Percentiles rank a stretch among this genome's conserved stretches.
Evolutionary conservation across 768 basidiomycete genomes (phyloP).

Genomic region (Erythrobasidium yunnanense): DNA sequence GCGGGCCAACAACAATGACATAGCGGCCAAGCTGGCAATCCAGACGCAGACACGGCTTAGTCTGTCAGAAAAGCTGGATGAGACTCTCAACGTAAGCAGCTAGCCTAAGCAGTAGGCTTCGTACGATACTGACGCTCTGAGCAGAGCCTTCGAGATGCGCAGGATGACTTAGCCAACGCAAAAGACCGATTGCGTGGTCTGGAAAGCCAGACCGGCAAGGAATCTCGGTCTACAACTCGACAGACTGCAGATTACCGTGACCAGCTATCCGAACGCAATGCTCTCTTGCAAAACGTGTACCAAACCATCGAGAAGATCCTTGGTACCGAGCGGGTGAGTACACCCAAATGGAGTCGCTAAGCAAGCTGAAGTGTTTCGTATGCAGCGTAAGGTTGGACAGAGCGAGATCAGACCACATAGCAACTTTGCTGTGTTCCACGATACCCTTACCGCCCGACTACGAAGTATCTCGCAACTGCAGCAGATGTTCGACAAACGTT

Average conservation of each 20-base stretch:
- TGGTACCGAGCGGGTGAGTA: slow-evolving; percentile 74
- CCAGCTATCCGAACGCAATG: slow-evolving; percentile 86
- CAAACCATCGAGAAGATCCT: slow-evolving; percentile 91
- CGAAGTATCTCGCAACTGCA: slow-evolving; percentile 75
- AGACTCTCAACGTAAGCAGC: slow-evolving; percentile 49
- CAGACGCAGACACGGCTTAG: slow-evolving; percentile 81
- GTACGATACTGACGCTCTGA: no score
- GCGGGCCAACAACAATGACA: slow-evolving; percentile 68
- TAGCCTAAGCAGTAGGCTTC: no score
- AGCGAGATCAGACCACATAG: slow-evolving; percentile 81
- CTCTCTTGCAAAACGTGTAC: slow-evolving; percentile 77
- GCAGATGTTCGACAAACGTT: slow-evolving; percentile 70
- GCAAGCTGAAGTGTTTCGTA: not conserved
- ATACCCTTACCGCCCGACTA: slow-evolving; percentile 77
- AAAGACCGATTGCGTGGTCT: slow-evolving; percentile 60
- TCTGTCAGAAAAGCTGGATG: slow-evolving; percentile 78
- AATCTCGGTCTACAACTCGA: slow-evolving; percentile 43
- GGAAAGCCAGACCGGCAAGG: slow-evolving; percentile 46
- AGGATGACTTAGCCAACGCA: slow-evolving; percentile 55
- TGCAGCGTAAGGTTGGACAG: slow-evolving; percentile 42
- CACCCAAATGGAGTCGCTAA: not conserved
- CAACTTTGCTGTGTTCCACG: slow-evolving; percentile 86
- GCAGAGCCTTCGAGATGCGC: slow-evolving; percentile 53
- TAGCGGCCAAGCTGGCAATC: slow-evolving; percentile 63
- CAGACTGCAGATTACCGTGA: slow-evolving; percentile 78